A percentile compares a stretch with the other conserved stretches of the same genome.
Conservation (phyloP, 176 grass and related monocot genomes). For the Luzula sylvatica region DNA sequence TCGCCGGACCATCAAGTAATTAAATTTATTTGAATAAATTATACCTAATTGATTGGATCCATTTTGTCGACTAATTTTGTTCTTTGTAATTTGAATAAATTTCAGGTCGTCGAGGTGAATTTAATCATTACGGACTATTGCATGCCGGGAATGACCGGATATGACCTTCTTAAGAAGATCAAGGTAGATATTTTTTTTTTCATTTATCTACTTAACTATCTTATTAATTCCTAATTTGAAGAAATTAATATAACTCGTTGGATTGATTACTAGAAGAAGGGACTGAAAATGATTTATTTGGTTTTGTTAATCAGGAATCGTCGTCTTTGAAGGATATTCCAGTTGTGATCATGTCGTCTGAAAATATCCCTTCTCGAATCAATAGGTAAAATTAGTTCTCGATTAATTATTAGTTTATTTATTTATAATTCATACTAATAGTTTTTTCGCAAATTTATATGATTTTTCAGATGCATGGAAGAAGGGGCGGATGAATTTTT, state of each 20-base stretch:
- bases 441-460: conserved; percentile 2
- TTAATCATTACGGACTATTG: conserved; percentile 96
- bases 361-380: conserved; percentile 93
- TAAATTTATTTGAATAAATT: neutral
- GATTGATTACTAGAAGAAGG: neutral
- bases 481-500: conserved; percentile 95
- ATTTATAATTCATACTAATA: neutral
- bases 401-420: neutral
- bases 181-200: conserved; percentile 37
- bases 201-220: neutral
- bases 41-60: neutral
- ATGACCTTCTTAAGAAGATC: conserved; percentile 90
- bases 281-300: conserved; percentile 4
- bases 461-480: conserved; percentile 78
- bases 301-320: conserved; percentile 43
- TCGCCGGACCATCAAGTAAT: conserved; percentile 49
- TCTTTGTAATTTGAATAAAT: conserved; percentile 19
- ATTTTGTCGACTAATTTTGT: conserved; percentile 7
- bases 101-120: conserved; percentile 71
- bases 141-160: conserved; percentile 95
- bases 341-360: conserved; percentile 95
- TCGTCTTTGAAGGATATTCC: conserved; percentile 72
- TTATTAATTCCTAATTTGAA: neutral
- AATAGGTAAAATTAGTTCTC: conserved; percentile 46
- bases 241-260: conserved; percentile 4